Base-by-base conservation (phyloP, 352 stramenopile species). In the Pythium aristosporum region DNA sequence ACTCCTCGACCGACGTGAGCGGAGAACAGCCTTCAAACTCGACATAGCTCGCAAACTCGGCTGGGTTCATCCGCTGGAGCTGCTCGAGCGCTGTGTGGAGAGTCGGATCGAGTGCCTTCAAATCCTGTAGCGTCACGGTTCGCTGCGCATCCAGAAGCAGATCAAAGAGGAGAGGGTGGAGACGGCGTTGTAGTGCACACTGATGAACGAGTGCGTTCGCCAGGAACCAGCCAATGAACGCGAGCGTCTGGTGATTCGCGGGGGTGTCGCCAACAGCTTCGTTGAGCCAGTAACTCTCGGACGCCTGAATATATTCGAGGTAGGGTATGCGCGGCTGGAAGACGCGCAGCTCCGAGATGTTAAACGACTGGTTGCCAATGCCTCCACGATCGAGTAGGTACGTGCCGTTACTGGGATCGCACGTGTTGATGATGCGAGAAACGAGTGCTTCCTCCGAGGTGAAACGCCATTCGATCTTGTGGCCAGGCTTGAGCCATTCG, bases 281-380 rank as follows among this genome's bases (percentile, higher is more conserved):
- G 54, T 84, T 91, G n/a, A 91, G 68, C 74, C 74, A 84, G 43
- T 81, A 90, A 51, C 70, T 79, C 50, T 92, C 81, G 0, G 75
- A 86, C 9, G 69, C 76, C 71, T 85, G 66, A 30, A 89, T 67
- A 50, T 90, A 88, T 59, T 80, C 73, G 16, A 92, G 72, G 30
- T 77, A 67, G 6, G 80, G 57, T 23, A 44, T 59, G 18, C 34
- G 69, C n/a, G 81, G 77, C n/a, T 79, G 61, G 23, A 62, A 79
- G 15, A 90, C 55, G 10, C 39, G 50, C 39, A 92, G 49, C 9
- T 86, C 72, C 18, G 68, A 75, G 10, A 74, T 44, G 12, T 61
- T 25, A 25, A 90, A 83, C 16, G 71, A 76, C 32, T 77, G 58
- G 6, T 67, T 64, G 21, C 62, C 32, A 9, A 86, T 69, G 20